phyloP scores from a whole-genome alignment of 306 rosid species.

The Potentilla sterilis region DNA sequence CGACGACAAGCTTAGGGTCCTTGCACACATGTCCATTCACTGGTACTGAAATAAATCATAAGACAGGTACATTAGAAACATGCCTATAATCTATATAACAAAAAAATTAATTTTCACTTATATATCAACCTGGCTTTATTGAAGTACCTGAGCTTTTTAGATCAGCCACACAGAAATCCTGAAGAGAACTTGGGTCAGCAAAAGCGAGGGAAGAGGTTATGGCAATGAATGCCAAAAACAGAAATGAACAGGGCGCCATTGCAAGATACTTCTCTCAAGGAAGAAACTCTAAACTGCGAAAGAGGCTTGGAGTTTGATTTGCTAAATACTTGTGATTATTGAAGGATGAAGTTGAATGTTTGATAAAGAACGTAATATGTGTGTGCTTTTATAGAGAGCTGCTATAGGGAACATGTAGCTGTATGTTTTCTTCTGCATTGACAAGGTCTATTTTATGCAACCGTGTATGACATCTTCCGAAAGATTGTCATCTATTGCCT shows the following conservation, averaged over 20 bases:
- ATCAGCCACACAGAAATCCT: constrained; percentile 17
- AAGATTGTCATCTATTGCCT: background rate
- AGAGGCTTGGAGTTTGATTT: background rate
- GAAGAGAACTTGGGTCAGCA: constrained; percentile 8
- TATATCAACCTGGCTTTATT: background rate
- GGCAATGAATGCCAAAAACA: constrained; percentile 2
- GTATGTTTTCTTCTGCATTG: background rate
- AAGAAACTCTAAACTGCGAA: background rate
- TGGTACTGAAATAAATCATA: constrained; percentile 1
- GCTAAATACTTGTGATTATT: background rate
- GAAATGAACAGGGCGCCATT: background rate
- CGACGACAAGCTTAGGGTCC: constrained; percentile 14
- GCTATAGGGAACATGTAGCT: background rate
- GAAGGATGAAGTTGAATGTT: background rate
- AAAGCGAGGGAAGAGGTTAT: constrained; percentile 1
- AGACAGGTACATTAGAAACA: background rate
- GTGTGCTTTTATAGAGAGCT: constrained; percentile 6
- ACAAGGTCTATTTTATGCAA: background rate
- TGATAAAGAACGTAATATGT: background rate
- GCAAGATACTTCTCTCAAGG: background rate
- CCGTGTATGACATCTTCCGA: background rate
- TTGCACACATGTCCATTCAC: constrained; percentile 4
- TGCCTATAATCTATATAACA: background rate
- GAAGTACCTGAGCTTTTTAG: constrained; percentile 17
- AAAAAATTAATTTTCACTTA: background rate